A percentile compares a stretch with the other conserved stretches of the same genome.
Evolutionary conservation across 306 rosid species (phyloP).

Genomic region (Vigna unguiculata): DNA sequence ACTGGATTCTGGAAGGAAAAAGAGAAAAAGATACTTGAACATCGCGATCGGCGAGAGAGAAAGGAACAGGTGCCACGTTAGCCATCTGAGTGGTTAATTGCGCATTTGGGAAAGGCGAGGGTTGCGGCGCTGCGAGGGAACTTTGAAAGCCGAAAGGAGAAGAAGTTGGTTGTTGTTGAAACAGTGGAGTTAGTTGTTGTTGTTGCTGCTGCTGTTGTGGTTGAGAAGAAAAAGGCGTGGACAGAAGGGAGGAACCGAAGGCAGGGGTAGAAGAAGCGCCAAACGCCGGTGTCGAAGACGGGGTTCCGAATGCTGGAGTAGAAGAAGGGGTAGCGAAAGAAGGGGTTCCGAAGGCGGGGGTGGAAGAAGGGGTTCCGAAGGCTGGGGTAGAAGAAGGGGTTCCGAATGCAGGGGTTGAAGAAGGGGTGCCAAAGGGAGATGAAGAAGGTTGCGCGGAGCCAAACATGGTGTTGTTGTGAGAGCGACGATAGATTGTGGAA

Average conservation of each 20-base stretch:
- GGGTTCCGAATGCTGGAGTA: conserved; percentile 35
- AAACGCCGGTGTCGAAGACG: conserved; percentile 17
- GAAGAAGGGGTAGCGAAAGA: conserved; percentile 29
- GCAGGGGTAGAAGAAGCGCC: conserved; percentile 43
- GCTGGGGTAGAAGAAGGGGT: conserved; percentile 30
- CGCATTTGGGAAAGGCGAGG: conserved; percentile 56
- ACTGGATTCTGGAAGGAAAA: not conserved
- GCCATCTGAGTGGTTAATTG: conserved; percentile 88
- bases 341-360: conserved; percentile 40
- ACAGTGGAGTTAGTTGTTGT: conserved; percentile 53
- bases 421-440: conserved; percentile 44
- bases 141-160: conserved; percentile 68
- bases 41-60: conserved; percentile 92
- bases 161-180: conserved; percentile 57
- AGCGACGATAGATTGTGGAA: not conserved
- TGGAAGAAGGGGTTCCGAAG: conserved; percentile 27
- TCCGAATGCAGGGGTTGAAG: conserved; percentile 40
- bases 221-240: conserved; percentile 64
- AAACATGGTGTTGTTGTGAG: conserved; percentile 48
- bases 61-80: conserved; percentile 85
- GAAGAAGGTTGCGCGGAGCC: conserved; percentile 63
- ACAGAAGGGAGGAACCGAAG: conserved; percentile 60
- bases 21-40: conserved; percentile 60
- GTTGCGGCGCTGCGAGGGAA: conserved; percentile 58
- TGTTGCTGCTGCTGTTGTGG: conserved; percentile 56